phyloP scores from a whole-genome alignment of 2,329 filamentous ascomycete species.

The Arthrobotrys megalospora region DNA sequence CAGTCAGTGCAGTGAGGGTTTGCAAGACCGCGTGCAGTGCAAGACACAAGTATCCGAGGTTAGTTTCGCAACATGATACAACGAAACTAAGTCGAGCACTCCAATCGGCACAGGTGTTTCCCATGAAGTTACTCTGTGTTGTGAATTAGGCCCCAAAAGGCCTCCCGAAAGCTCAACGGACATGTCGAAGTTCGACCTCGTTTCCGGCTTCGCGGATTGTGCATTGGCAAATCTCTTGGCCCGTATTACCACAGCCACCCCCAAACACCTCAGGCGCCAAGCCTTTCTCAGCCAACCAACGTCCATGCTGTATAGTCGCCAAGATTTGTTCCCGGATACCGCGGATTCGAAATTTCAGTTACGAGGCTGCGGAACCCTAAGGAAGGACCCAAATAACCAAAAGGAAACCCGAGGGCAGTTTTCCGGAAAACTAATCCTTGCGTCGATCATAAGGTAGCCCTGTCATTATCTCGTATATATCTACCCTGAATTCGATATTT shows the following conservation, averaged over 20 bases:
- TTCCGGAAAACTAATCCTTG: conserved; percentile 9
- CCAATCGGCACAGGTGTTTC: no score
- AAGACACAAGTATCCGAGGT: no score
- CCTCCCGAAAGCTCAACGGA: no score
- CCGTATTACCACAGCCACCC: background rate
- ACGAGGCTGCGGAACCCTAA: background rate
- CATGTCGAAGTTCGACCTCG: no score
- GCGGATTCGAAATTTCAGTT: background rate
- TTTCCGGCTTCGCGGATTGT: background rate
- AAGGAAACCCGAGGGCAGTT: background rate
- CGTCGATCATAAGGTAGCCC: conserved; percentile 17
- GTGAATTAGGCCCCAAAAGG: no score
- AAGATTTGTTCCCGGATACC: background rate
- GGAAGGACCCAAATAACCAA: background rate
- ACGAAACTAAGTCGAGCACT: no score
- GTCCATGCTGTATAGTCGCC: background rate
- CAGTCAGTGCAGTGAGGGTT: no score
- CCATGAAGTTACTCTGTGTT: no score
- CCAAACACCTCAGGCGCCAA: background rate
- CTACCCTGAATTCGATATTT: background rate
- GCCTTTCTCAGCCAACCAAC: background rate
- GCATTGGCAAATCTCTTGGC: background rate
- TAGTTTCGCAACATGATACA: no score
- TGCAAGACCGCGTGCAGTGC: no score
- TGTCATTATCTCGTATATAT: conserved; percentile 26